These are phyloP conservation scores for Bassia scoparia DNA, from an alignment of 148 eudicot species.

Conservation along the genomic window DNA sequence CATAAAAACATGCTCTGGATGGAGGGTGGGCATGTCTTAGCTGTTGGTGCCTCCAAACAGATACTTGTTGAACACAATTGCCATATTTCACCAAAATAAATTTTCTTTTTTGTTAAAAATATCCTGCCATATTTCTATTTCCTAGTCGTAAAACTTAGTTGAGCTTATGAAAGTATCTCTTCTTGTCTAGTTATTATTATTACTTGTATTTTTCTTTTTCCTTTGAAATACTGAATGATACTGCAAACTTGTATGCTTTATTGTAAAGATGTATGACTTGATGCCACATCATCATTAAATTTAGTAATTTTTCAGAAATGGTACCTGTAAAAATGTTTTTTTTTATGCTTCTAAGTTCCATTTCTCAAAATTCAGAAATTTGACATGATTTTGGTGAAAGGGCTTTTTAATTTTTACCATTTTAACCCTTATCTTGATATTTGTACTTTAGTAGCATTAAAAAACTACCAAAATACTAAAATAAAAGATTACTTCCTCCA, in stretches of 20 bases:
- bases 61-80: background rate
- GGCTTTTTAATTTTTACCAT: background rate
- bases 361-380: background rate
- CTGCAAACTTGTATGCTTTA: background rate
- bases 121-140: no score
- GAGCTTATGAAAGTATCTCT: background rate
- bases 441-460: background rate
- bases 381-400: background rate
- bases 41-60: background rate
- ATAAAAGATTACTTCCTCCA: background rate
- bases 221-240: background rate
- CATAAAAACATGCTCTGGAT: no score
- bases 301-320: background rate
- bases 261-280: background rate
- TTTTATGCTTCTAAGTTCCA: background rate
- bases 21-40: background rate
- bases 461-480: background rate
- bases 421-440: background rate
- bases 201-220: background rate
- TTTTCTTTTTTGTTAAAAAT: no score
- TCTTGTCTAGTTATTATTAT: background rate
- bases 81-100: no score
- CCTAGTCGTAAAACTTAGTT: no score
- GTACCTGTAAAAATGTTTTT: background rate
- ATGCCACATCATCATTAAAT: no score